phyloP scores from a whole-genome alignment of 306 rosid species.

The Pachyrhizus erosus region DNA sequence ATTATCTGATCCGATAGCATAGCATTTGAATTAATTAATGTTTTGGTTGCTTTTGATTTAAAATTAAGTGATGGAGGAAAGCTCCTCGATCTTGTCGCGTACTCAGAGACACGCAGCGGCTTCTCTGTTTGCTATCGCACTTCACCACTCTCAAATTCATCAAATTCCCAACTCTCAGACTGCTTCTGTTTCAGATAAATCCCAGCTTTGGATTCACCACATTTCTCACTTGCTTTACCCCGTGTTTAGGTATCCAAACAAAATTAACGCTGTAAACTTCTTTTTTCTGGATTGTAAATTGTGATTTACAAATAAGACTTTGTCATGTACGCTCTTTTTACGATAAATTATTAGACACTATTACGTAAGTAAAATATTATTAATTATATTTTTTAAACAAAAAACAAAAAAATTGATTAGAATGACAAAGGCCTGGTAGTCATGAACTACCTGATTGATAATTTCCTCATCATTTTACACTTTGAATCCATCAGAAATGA shows the following conservation, averaged over 20 bases:
- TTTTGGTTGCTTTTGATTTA: background rate
- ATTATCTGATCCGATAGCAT: background rate
- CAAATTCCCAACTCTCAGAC: slow-evolving; percentile 31
- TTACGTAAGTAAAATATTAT: no score
- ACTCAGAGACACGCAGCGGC: slow-evolving; percentile 60
- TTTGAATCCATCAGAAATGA: no score
- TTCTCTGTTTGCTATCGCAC: slow-evolving; percentile 57
- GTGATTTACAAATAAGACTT: background rate
- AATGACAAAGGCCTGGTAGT: no score
- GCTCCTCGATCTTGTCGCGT: slow-evolving; percentile 43
- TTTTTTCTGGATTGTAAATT: slow-evolving; percentile 34
- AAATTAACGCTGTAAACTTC: background rate
- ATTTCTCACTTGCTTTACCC: slow-evolving; percentile 58
- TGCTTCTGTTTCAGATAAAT: slow-evolving; percentile 44
- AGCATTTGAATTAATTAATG: background rate
- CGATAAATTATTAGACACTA: no score
- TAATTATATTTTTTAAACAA: no score
- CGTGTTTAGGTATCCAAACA: slow-evolving; percentile 53
- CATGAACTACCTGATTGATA: no score
- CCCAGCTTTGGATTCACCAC: slow-evolving; percentile 57
- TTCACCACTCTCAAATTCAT: slow-evolving; percentile 61
- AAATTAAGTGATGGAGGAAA: slow-evolving; percentile 50
- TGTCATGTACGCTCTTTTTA: no score
- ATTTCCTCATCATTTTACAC: no score
- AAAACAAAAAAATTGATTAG: no score